These are phyloP conservation scores for Mycena vulgaris DNA, from an alignment of 768 basidiomycete genomes.

Conservation along the genomic window DNA sequence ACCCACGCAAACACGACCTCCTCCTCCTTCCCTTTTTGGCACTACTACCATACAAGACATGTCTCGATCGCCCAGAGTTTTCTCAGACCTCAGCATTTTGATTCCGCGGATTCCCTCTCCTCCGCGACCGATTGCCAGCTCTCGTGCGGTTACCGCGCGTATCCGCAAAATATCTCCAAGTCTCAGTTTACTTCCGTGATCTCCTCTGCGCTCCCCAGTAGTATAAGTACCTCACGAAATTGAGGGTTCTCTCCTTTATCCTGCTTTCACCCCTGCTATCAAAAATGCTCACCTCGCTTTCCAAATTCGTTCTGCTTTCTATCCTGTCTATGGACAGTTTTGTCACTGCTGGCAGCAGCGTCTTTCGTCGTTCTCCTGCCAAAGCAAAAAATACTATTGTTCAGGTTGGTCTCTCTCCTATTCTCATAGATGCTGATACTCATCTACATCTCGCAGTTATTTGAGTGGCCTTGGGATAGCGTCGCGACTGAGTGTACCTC, in stretches of 20 bases:
- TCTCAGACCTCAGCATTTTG: background rate
- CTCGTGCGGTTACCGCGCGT: background rate
- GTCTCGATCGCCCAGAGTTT: too few species aligned
- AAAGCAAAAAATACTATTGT: constrained; percentile 19
- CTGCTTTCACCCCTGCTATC: background rate
- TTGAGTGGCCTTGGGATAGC: constrained; percentile 60
- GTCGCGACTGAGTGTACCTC: constrained; percentile 60
- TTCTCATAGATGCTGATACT: background rate
- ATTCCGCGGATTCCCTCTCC: background rate
- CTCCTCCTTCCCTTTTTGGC: background rate
- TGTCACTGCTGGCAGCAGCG: constrained; percentile 1
- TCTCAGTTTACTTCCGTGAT: background rate
- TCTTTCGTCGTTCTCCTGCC: constrained; percentile 15
- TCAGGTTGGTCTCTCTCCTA: constrained; percentile 11
- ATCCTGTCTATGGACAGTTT: constrained; percentile 16
- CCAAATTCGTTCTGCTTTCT: constrained; percentile 2
- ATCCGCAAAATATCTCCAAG: background rate
- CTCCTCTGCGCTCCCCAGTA: background rate
- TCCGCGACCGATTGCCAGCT: background rate
- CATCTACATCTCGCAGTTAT: constrained; percentile 51
- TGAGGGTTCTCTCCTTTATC: background rate
- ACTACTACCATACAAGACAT: background rate
- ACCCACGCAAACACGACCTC: background rate
- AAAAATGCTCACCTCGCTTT: constrained; percentile 15
- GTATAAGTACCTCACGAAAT: background rate